Conservation (phyloP, 108 stramenopile species). For the Nannochloropsis oceanica region DNA sequence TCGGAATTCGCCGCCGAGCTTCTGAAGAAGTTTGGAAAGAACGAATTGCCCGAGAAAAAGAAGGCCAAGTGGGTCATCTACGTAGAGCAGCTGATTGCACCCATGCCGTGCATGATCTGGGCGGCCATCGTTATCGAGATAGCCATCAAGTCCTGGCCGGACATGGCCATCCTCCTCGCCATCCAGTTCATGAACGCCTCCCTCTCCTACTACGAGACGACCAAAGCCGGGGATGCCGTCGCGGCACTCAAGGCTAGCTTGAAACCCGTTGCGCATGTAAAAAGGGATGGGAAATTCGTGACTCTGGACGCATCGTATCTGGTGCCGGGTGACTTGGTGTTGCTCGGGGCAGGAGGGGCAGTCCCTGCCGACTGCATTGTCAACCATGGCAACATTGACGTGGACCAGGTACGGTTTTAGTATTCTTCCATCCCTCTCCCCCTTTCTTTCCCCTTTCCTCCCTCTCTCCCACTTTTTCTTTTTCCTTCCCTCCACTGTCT, state of each 20-base stretch:
- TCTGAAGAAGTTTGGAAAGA: background rate
- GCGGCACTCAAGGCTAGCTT: background rate
- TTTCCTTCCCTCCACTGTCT: too few relatives aligned
- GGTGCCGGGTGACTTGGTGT: background rate
- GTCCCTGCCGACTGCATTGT: background rate
- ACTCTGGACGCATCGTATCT: background rate
- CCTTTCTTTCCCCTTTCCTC: too few relatives aligned
- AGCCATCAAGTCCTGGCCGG: background rate
- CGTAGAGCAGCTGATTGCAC: background rate
- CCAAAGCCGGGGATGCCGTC: background rate
- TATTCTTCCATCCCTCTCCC: too few relatives aligned
- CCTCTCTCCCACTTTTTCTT: too few relatives aligned
- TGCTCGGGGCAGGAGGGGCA: background rate
- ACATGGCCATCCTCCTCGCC: background rate
- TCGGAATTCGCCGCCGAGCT: background rate
- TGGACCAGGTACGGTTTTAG: constrained; percentile 37
- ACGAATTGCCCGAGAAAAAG: background rate
- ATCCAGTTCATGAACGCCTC: background rate
- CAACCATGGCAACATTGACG: constrained; percentile 28
- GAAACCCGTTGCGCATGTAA: background rate
- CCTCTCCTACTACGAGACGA: background rate
- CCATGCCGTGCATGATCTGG: constrained; percentile 1
- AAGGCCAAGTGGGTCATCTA: background rate
- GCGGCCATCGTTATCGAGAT: background rate
- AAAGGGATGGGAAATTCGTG: background rate